phyloP scores from a whole-genome alignment of 345 rosid species.

The Carallia pectinifolia region DNA sequence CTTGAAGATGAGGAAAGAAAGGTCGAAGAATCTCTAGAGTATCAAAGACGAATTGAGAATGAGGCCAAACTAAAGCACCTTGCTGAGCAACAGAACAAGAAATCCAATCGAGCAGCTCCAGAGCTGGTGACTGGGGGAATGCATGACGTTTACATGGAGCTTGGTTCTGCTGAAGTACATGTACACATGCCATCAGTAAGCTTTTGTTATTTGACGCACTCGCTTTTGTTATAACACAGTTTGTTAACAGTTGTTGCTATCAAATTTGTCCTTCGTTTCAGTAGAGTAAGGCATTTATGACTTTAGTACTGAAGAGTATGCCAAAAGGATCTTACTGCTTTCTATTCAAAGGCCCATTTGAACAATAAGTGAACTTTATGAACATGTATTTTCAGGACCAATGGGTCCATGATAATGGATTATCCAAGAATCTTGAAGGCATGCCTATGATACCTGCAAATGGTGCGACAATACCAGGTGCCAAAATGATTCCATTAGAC shows the following conservation, averaged over 20 bases:
- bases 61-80: conserved; percentile 89
- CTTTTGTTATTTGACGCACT: conserved; percentile 13
- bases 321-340: conserved; percentile 5
- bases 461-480: conserved; percentile 29
- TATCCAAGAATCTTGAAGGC: conserved; percentile 35
- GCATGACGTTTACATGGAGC: conserved; percentile 32
- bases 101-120: conserved; percentile 36
- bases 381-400: conserved; percentile 42
- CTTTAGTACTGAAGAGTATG: conserved; percentile 4
- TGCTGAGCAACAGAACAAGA: conserved; percentile 70
- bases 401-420: conserved; percentile 30
- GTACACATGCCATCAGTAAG: conserved; percentile 32
- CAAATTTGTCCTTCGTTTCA: neutral
- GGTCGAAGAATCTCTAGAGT: conserved; percentile 80
- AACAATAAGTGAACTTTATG: conserved; percentile 3
- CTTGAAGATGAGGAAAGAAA: conserved; percentile 87
- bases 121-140: conserved; percentile 34
- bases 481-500: conserved; percentile 26
- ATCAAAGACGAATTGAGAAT: conserved; percentile 84
- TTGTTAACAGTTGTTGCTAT: conserved; percentile 7
- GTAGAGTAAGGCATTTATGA: conserved; percentile 6
- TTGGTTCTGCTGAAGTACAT: conserved; percentile 28
- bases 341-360: neutral
- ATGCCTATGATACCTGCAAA: conserved; percentile 21
- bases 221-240: conserved; percentile 6